phyloP scores from a whole-genome alignment of 1,284 basidiomycete genomes.

The Malassezia psittaci region DNA sequence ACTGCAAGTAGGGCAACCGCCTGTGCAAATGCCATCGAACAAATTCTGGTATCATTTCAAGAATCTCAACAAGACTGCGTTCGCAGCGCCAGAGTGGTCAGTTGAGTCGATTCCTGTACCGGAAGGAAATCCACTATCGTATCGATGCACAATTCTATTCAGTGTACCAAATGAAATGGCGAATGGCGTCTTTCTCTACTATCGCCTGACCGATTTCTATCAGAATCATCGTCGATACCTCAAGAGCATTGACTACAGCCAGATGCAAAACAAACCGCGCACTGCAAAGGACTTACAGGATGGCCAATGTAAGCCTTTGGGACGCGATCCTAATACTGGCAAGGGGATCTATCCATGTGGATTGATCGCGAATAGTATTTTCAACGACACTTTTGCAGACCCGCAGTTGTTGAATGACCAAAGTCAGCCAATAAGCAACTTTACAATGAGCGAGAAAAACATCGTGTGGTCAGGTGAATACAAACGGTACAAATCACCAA shows the following conservation, averaged over 20 bases:
- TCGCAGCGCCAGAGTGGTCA: slow-evolving; percentile 38
- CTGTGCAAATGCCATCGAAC: slow-evolving; percentile 56
- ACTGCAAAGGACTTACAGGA: slow-evolving; percentile 49
- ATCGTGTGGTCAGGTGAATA: slow-evolving; percentile 92
- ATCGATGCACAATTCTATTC: slow-evolving; percentile 38
- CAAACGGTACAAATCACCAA: slow-evolving; percentile 63
- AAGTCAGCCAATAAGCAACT: slow-evolving; percentile 49
- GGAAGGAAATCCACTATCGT: slow-evolving; percentile 1
- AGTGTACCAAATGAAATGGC: slow-evolving; percentile 65
- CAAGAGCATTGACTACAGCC: slow-evolving; percentile 73
- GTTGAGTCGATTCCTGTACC: slow-evolving; percentile 1
- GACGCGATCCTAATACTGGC: slow-evolving; percentile 31
- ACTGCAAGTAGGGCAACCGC: slow-evolving; percentile 14
- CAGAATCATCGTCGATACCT: slow-evolving; percentile 98
- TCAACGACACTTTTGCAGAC: slow-evolving; percentile 79
- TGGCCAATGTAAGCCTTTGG: slow-evolving; percentile 84
- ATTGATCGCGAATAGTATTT: slow-evolving; percentile 92
- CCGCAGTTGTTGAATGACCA: slow-evolving; percentile 56
- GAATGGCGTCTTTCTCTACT: slow-evolving; percentile 79
- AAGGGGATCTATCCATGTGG: slow-evolving; percentile 72
- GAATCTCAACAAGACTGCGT: slow-evolving; percentile 33
- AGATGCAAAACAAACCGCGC: slow-evolving; percentile 68
- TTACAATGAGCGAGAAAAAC: slow-evolving; percentile 66
- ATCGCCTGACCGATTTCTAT: slow-evolving; percentile 64
- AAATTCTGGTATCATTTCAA: slow-evolving; percentile 61